Evolutionary conservation across 1,284 basidiomycete species (phyloP).

Genomic region (Naganishia liquefaciens): DNA sequence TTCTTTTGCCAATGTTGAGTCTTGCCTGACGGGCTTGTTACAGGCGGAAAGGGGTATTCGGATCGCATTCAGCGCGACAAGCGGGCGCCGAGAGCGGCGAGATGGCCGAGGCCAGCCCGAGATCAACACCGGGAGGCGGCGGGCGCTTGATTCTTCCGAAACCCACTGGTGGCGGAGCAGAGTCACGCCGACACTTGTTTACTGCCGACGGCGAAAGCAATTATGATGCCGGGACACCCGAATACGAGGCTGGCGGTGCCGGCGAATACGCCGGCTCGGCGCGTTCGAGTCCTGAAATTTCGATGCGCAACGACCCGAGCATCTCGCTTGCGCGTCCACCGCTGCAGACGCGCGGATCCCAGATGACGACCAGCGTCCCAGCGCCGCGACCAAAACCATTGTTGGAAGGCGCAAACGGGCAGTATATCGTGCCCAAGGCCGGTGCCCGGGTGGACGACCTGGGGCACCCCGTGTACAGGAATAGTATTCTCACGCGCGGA

Average conservation of each 20-base stretch:
- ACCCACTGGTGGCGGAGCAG: background rate
- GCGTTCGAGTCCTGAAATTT: constrained; percentile 14
- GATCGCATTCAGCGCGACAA: constrained; percentile 14
- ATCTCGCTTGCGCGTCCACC: constrained; percentile 5
- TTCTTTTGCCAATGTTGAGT: background rate
- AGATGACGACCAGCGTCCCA: background rate
- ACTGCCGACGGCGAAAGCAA: background rate
- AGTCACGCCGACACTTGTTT: background rate
- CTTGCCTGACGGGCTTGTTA: background rate
- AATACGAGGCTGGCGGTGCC: background rate
- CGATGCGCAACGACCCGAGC: constrained; percentile 23
- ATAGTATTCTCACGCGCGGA: constrained; percentile 22
- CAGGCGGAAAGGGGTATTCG: constrained; percentile 25
- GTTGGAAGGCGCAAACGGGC: constrained; percentile 7
- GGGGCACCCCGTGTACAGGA: constrained; percentile 18
- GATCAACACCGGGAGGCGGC: constrained; percentile 1
- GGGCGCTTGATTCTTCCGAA: constrained; percentile 14
- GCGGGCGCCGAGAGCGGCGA: constrained; percentile 8
- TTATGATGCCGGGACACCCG: background rate
- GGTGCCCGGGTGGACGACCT: constrained; percentile 12
- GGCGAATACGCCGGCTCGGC: constrained; percentile 9
- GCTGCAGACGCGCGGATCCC: constrained; percentile 7
- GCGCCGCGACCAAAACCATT: constrained; percentile 7
- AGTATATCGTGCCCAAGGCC: constrained; percentile 21
- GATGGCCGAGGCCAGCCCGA: background rate